Base-by-base conservation (phyloP, 257 asterid genomes). In the Nicotiana sylvestris region DNA sequence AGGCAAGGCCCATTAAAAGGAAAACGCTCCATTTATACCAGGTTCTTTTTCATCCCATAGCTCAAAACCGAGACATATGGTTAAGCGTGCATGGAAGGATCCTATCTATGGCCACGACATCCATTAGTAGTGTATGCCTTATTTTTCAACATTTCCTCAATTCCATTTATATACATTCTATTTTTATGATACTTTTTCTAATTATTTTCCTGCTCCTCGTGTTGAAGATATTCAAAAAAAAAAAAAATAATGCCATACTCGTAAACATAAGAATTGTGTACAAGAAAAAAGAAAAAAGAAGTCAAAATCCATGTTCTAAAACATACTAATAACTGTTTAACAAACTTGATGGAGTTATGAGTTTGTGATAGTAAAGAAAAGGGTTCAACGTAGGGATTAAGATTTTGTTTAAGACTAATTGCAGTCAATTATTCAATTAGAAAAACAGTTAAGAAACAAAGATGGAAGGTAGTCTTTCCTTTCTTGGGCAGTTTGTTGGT, bases 401-500 rank as follows among this genome's bases (percentile, higher is more conserved):
- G 61, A 72, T 2, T 72, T 49, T 49, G 79, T 1, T 72, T 72
- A 46, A 37, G 39, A 46, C 62, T 25, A 72, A 72, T 70, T 43
- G 33, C 21, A 51, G 35, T 49, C 32, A 10, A 43, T 55, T 49
- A 76, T 70, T 65, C 53, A 82, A 58, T 82, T 77, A 84, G 81
- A 56, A 77, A 74, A 61, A 77, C 58, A 61, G 86, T 76, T 84
- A 82, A 56, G 29, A n/a, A 69, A 8, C 58, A 39, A 69, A 68
- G 66, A 58, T 46, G 87, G 89, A 84, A 81, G 91, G 88, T 85
- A 37, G 9, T 57, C 70, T 81, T 70, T 84, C 89, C 60, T 61
- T 82, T 84, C 82, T 33, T 66, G 88, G 89, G 86, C 85, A 84
- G 90, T 85, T 89, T 70, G 79, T 80, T 84, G 68, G 86, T 85